Base-by-base conservation (phyloP, 148 eudicot species). In the Fagopyrum homotropicum region DNA sequence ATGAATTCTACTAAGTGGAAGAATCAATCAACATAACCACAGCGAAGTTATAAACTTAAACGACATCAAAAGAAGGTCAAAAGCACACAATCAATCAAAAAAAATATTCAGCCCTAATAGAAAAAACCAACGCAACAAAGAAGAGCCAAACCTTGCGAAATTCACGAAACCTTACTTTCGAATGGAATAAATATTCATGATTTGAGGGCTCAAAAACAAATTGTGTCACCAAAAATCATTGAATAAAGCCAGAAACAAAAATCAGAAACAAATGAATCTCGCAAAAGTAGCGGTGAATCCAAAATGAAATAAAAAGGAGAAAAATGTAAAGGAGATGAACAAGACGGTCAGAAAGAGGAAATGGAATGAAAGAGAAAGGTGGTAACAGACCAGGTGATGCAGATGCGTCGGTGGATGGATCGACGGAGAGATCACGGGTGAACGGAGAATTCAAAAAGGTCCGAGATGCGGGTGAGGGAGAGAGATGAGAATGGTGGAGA, bases 321-420 rank as follows among this genome's bases (percentile, higher is more conserved):
- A 3, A 47, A 72, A 15, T 16, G 72, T 11, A 64, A 40, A 12
- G 8, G 45, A n/a, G 46, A 64, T 30, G 70, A 40, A 64, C 12
- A 40, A 22, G 26, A 22, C 68, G 68, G 44, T 4, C 4, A 61
- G 5, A 35, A 11, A 45, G 69, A 69, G 22, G 30, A 16, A 71
- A 12, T 2, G 26, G 29, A 71, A 69, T 16, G 22, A n/a, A 45
- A 69, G 54, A 72, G 54, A 44, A 50, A 72, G 50, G 69, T n/a
- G 43, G 26, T 22, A 17, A 61, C 77, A 66, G 50, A 86, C 85
- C 85, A 73, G 82, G 45, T 6, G 72, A 50, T 48, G 69, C 11
- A 16, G 61, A 72, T 55, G 55, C 52, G 68, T 70, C 72, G 45
- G 76, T 61, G 59, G 26, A 72, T 56, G 66, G 68, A 84, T 71